These are phyloP conservation scores for Solanum paucissectum DNA, from an alignment of 257 asterid species.

Conservation along the genomic window DNA sequence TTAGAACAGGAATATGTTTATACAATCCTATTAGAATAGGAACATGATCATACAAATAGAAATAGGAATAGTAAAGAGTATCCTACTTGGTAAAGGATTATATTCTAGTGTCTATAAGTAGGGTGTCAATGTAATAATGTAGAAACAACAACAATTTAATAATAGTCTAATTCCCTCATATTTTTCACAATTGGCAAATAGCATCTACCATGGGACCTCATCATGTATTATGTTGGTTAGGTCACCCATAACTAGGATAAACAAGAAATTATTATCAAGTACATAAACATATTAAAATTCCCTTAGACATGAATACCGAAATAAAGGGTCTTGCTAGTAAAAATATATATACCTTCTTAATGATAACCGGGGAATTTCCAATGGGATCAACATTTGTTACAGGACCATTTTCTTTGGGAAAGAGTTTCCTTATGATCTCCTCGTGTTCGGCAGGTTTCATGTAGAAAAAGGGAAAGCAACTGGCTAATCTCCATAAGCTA, in stretches of 20 bases:
- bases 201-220: not conserved
- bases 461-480: constrained; percentile 49
- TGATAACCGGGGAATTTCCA: constrained; percentile 57
- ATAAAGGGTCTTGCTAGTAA: not conserved
- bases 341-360: constrained; percentile 29
- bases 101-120: no score
- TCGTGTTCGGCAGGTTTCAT: constrained; percentile 34
- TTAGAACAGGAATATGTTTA: no score
- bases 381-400: constrained; percentile 45
- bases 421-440: constrained; percentile 34
- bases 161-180: no score
- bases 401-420: constrained; percentile 47
- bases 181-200: not conserved
- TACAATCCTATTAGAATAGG: no score
- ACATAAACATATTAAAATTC: not conserved
- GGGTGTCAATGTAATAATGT: no score
- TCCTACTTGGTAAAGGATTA: no score
- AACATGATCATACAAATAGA: no score
- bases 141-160: no score
- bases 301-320: not conserved
- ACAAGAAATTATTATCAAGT: not conserved
- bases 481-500: constrained; percentile 31
- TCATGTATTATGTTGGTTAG: not conserved
- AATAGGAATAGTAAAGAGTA: no score
- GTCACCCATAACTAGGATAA: not conserved